Evolutionary conservation across 1,284 basidiomycete species (phyloP), one percentile per base, ranked within the genome.

Genomic region (Cutaneotrichosporon sp.): DNA sequence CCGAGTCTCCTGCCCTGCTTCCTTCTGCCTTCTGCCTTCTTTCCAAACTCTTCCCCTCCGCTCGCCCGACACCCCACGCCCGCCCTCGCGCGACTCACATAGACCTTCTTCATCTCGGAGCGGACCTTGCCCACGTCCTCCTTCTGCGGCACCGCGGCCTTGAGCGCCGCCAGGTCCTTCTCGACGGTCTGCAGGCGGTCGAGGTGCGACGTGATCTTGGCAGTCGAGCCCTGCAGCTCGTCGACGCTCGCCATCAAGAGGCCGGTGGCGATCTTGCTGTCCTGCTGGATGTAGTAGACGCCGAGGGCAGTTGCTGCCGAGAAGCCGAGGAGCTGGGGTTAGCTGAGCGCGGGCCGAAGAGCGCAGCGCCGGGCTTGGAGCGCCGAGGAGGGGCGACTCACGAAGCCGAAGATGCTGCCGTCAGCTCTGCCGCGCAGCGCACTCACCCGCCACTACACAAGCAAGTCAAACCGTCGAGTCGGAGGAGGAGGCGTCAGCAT

Each of bases 231-330:
- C 76, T 92, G 89, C 52, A 97, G 82, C 72, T 94, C 91, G 72
- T 92, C 88, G 22, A 95, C 89, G 72, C 90, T 92, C 20, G 89
- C 86, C 74, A 94, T 88, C 62, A 95, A 82, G 29, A 90, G 85
- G 27, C 88, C 87, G 6, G 89, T 91, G 9, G 93, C 92, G 55
- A 86, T 82, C 77, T 92, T 91, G 80, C 93, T 94, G 80, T 95
- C 93, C 68, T 95, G 90, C 56, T 95, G 82, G 27, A 97, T 82
- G 74, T 91, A 87, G 76, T 92, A 95, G 53, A 91, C 89, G 51
- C 91, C 91, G 71, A 89, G 87, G 0, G 59, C 60, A 25, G 62
- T 60, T 2, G 66, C 60, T 20, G 61, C 62, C 34, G 65, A 72
- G 54, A 72, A 72, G 45, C 59, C 73, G 45, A 77, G 78, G 79